A percentile compares a stretch with the other conserved stretches of the same genome.
phyloP scores from a whole-genome alignment of 129 eudicot species.

The Arctium minus region DNA sequence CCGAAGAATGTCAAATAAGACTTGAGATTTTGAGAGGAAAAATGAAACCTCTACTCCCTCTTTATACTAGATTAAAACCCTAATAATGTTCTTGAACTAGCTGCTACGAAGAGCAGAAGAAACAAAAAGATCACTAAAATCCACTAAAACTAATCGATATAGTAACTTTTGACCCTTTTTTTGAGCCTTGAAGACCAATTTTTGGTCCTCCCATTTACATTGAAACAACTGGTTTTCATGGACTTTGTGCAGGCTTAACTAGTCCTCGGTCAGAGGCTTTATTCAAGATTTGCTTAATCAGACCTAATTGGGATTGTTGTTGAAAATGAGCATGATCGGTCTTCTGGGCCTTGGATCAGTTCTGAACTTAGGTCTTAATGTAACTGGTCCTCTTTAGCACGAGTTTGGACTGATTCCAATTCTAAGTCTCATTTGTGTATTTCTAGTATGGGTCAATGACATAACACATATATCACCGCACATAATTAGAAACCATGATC shows the following conservation, averaged over 20 bases:
- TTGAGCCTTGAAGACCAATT: background rate
- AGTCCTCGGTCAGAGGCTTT: background rate
- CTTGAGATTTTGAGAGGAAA: too few relatives aligned
- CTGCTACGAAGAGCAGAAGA: background rate
- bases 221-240: background rate
- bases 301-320: background rate
- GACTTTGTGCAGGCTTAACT: background rate
- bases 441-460: background rate
- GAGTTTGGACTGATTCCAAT: background rate
- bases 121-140: background rate
- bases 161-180: too few relatives aligned
- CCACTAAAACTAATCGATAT: background rate
- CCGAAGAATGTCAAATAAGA: too few relatives aligned
- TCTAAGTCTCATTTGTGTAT: background rate
- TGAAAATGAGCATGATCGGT: background rate
- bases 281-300: background rate
- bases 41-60: background rate
- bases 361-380: background rate
- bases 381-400: background rate
- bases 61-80: too few relatives aligned
- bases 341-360: background rate
- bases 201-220: background rate
- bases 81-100: too few relatives aligned
- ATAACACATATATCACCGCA: background rate
- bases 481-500: background rate